phyloP scores from a whole-genome alignment of 2,329 filamentous ascomycete species.

The Epicoccum nigrum region DNA sequence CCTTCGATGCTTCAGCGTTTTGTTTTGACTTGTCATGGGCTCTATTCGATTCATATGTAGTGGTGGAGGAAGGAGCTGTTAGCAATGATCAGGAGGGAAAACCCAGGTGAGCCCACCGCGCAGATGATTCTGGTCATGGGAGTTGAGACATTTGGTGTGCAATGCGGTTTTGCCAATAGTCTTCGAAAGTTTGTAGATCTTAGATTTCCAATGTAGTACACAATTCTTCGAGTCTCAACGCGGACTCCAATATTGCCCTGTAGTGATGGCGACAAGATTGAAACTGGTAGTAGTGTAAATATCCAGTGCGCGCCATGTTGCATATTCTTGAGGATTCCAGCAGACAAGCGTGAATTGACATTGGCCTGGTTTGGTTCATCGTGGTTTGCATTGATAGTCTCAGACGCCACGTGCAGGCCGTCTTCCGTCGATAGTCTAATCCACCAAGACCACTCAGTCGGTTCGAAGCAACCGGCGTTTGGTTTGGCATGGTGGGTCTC shows the following conservation, averaged over 20 bases:
- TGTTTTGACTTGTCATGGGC: not conserved
- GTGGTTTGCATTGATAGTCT: no score
- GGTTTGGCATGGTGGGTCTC: slow-evolving; percentile 11
- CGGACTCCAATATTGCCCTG: no score
- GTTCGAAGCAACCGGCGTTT: not conserved
- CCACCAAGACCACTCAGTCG: not conserved
- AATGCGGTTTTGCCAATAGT: slow-evolving; percentile 11
- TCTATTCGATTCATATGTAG: slow-evolving; percentile 10
- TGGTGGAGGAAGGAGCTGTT: no score
- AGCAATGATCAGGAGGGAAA: not conserved
- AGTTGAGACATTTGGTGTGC: not conserved
- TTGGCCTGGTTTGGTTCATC: no score
- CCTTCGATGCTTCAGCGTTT: slow-evolving; percentile 18
- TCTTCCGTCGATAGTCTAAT: not conserved
- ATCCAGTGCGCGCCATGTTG: no score
- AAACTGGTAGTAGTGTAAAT: no score
- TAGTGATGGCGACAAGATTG: no score
- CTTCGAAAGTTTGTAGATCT: slow-evolving; percentile 1
- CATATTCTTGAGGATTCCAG: no score
- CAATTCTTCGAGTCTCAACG: no score
- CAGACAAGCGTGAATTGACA: no score
- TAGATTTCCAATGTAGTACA: not conserved
- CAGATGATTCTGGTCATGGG: not conserved
- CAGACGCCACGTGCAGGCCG: not conserved
- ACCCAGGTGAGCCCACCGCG: slow-evolving; percentile 5